Base-by-base conservation (phyloP, 1,284 basidiomycete genomes). In the Lentinus polychrous region DNA sequence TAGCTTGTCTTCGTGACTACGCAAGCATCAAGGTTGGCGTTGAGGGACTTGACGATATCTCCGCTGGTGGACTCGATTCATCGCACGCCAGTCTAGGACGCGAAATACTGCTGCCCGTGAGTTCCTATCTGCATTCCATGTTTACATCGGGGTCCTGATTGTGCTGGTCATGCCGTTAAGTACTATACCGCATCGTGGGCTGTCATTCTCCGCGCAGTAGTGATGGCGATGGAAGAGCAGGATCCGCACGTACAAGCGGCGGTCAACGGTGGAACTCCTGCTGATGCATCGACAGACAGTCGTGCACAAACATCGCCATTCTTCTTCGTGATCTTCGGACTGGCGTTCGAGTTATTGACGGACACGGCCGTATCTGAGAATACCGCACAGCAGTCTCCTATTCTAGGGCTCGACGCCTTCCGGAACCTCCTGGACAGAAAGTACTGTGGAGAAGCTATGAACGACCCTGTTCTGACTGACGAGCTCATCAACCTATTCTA, bases 401-500 rank as follows among this genome's bases (percentile, higher is more conserved):
- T 73, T 5, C 73, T 86, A n/a, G 83, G 90, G 4, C 75, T 98
- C 11, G 79, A 85, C 56, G 83, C 91, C 0, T 73, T 98, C 45
- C 84, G 86, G 53, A 83, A 76, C 48, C 75, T 98, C 11, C 83
- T 95, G 11, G 72, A 79, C 27, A 84, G 86, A 1, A 79, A 86
- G 55, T 91, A 92, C 57, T 80, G 86, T 3, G 95, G 94, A 2
- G 79, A 79, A 24, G 86, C 85, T 0, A 75, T 97, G 38, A 72
- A 88, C 52, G 89, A 94, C 34, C 78, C 81, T 1, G 76, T 83
- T 0, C 80, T 93, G 32, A 95, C 96, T 59, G 90, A 93, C 42
- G 95, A 99, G 67, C 81, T 99, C 47, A 81, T 87, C 59, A 87
- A 86, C 43, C 69, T 98, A 8, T 91, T 84, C 63, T 93, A 95